Evolutionary conservation across 352 stramenopile species (phyloP), one percentile per base, ranked within the genome.

Genomic region (Phytophthora nicotianae): DNA sequence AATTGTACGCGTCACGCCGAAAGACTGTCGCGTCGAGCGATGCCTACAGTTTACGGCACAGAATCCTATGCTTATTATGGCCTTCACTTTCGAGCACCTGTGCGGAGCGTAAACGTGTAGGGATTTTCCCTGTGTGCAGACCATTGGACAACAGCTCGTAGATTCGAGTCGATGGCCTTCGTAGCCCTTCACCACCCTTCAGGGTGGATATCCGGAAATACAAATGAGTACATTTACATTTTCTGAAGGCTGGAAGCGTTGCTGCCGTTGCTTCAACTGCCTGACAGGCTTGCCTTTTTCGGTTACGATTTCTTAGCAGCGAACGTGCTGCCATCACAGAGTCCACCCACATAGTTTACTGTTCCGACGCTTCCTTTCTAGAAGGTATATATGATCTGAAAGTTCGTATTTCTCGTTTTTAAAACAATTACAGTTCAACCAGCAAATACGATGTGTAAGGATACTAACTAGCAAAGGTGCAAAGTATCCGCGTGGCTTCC

Each of bases 211-310:
- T n/a, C n/a, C n/a, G n/a, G n/a, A n/a, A n/a, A n/a, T n/a, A n/a
- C n/a, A n/a, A n/a, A n/a, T n/a, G n/a, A n/a, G n/a, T n/a, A n/a
- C n/a, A n/a, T n/a, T n/a, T n/a, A n/a, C n/a, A n/a, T n/a, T 33
- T 26, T 26, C 43, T 5, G 52, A 69, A 54, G 53, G 61, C 61
- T 59, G 61, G 61, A 69, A 65, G 24, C n/a, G 17, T 17, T 38
- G 17, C 27, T 43, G 40, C 41, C 27, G 41, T 45, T 60, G 29
- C 4, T 16, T 55, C 54, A 53, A 42, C 38, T 55, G 24, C 23
- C 11, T 54, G 43, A 27, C 40, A 54, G 20, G 41, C 42, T 35
- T 40, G 50, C 38, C 38, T 38, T 49, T 35, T 29, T 23, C 13
- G 45, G 32, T 9, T 8, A 23, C 29, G 21, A 17, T 38, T 38